Percentiles rank a stretch among this genome's conserved stretches.
Conservation (phyloP, 1,139 yeast genomes). For the Pichia sp. region DNA sequence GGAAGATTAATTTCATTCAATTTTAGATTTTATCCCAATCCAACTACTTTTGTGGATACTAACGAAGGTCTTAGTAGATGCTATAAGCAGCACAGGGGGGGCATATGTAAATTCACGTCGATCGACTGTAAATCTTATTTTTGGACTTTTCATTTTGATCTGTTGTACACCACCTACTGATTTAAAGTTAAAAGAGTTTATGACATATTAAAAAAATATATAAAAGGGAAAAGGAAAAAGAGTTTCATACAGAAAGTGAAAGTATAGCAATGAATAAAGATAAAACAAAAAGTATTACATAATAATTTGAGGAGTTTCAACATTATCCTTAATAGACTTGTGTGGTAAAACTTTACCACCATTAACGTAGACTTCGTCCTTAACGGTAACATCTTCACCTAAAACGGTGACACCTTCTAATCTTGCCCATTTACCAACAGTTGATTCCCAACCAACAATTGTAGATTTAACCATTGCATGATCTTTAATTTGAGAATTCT, state of each 20-base stretch:
- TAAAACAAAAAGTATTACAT: conserved; percentile 48
- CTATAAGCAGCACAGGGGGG: too few species aligned
- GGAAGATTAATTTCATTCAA: too few species aligned
- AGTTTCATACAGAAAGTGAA: neutral
- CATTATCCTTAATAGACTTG: conserved; percentile 92
- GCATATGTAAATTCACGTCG: too few species aligned
- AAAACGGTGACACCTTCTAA: conserved; percentile 95
- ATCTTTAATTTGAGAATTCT: conserved; percentile 88
- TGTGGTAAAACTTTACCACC: conserved; percentile 99
- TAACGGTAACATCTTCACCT: conserved; percentile 98
- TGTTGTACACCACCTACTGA: neutral
- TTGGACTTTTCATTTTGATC: too few species aligned
- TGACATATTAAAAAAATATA: neutral
- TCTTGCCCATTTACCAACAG: conserved; percentile 99
- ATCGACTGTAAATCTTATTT: too few species aligned
- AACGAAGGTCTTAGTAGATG: too few species aligned
- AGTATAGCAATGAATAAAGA: neutral
- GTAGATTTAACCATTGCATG: conserved; percentile 98
- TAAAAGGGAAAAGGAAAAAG: neutral
- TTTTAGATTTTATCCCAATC: too few species aligned
- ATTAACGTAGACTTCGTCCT: conserved; percentile 96
- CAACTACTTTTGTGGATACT: too few species aligned
- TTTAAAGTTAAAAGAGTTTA: neutral
- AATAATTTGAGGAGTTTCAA: conserved; percentile 95
- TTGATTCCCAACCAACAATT: conserved; percentile 98